Conservation (phyloP, 2,329 filamentous ascomycete genomes). For the Colletotrichum tabaci region DNA sequence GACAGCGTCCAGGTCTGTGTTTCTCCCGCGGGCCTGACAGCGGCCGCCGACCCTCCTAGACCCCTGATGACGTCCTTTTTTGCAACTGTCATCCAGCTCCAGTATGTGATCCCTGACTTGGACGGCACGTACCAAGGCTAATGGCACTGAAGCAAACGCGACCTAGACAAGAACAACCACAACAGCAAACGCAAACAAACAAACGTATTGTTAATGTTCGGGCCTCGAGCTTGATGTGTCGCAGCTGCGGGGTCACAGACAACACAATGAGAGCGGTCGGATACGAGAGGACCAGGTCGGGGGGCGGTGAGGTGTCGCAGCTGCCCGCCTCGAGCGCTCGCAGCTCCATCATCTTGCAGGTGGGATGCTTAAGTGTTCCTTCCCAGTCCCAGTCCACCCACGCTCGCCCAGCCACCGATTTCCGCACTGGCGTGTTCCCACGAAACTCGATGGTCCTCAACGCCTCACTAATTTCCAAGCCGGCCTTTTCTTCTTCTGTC, state of each 20-base stretch:
- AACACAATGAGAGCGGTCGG: conserved; percentile 15
- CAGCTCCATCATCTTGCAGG: conserved; percentile 38
- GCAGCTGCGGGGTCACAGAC: conserved; percentile 34
- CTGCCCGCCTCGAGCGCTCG: conserved; percentile 14
- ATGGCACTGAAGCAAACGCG: neutral
- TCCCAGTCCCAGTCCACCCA: neutral
- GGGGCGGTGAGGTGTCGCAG: conserved; percentile 36
- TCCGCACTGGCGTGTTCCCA: conserved; percentile 9
- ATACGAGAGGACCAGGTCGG: conserved; percentile 17
- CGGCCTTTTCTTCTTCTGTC: neutral
- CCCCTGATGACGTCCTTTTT: conserved; percentile 25
- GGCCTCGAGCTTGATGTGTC: conserved; percentile 28
- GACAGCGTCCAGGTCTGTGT: conserved; percentile 16
- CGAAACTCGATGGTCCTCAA: conserved; percentile 19
- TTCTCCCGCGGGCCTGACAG: conserved; percentile 21
- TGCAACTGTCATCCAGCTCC: conserved; percentile 13
- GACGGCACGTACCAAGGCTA: conserved; percentile 7
- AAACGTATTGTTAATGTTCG: conserved; percentile 24
- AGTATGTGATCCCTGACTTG: neutral
- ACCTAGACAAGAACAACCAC: neutral
- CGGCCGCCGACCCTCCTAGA: conserved; percentile 2
- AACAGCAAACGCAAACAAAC: neutral
- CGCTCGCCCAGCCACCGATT: conserved; percentile 40
- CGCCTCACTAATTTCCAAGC: conserved; percentile 19
- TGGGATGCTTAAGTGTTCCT: conserved; percentile 7